Conservation (phyloP, 2,329 filamentous ascomycete genomes). For the Epichloe amarillans region DNA sequence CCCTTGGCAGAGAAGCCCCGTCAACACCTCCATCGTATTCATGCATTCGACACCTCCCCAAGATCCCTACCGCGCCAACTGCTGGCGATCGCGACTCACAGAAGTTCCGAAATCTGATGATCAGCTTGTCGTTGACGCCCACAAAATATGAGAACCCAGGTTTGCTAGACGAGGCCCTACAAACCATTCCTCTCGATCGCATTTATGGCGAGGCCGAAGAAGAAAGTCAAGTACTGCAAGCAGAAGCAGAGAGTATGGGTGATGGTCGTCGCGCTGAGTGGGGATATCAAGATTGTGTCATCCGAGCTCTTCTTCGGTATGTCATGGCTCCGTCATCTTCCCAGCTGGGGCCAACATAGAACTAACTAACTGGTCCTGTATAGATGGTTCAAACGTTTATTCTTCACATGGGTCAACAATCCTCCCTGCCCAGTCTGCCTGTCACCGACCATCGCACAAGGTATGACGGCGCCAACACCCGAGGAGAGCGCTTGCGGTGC, state of each 20-base stretch:
- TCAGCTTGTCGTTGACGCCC: conserved; percentile 76
- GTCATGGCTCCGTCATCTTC: conserved; percentile 15
- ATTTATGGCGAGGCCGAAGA: conserved; percentile 93
- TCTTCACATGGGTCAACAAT: conserved; percentile 96
- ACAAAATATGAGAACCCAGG: conserved; percentile 95
- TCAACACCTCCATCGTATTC: conserved; percentile 34
- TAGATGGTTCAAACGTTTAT: conserved; percentile 82
- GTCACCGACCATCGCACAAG: conserved; percentile 69
- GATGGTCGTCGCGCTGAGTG: conserved; percentile 71
- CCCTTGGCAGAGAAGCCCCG: conserved; percentile 21
- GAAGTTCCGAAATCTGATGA: conserved; percentile 69
- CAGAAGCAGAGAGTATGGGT: conserved; percentile 77
- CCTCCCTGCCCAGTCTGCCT: conserved; percentile 72
- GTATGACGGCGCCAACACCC: conserved; percentile 70
- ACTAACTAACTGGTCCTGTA: conserved; percentile 9
- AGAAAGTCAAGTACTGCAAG: conserved; percentile 75
- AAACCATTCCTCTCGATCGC: conserved; percentile 73
- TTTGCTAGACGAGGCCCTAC: conserved; percentile 79
- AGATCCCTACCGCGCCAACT: conserved; percentile 59
- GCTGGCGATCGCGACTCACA: conserved; percentile 50
- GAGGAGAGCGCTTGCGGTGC: conserved; percentile 86
- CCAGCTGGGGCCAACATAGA: neutral
- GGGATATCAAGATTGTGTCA: conserved; percentile 96
- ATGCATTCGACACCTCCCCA: conserved; percentile 36
- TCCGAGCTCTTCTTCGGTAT: conserved; percentile 72